Conservation (phyloP, 345 rosid species). For the Populus alba region DNA sequence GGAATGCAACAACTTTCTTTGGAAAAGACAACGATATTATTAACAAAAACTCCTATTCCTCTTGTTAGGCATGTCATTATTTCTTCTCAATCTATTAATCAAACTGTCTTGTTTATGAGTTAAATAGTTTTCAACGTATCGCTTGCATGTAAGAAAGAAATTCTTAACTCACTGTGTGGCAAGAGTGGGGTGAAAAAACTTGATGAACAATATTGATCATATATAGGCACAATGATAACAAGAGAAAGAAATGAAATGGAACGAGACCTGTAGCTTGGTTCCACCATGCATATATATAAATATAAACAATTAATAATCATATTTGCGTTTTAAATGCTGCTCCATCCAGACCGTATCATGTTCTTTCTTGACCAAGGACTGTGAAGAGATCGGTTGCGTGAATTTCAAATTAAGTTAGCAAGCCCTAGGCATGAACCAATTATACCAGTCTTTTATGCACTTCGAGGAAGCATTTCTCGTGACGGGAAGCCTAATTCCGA, state of each 20-base stretch:
- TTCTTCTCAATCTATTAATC: neutral
- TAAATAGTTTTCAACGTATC: neutral
- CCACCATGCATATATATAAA: neutral
- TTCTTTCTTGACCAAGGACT: conserved; percentile 11
- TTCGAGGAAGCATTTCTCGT: conserved; percentile 42
- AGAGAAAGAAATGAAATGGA: neutral
- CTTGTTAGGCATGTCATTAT: neutral
- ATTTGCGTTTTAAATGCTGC: neutral
- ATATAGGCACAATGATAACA: neutral
- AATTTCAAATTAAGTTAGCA: conserved; percentile 45
- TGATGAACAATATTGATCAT: neutral
- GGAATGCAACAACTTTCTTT: neutral
- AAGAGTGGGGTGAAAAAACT: neutral
- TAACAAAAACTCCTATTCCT: neutral
- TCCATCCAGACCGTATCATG: conserved; percentile 1
- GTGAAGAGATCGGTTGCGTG: conserved; percentile 27
- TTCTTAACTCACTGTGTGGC: neutral
- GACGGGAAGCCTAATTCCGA: conserved; percentile 37
- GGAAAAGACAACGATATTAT: neutral
- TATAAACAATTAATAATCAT: neutral
- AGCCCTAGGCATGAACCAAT: conserved; percentile 26
- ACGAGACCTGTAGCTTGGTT: neutral
- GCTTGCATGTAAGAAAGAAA: neutral
- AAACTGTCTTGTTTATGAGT: neutral
- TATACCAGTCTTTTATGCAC: conserved; percentile 20